A percentile compares a stretch with the other conserved stretches of the same genome.
Evolutionary conservation across 2,329 filamentous ascomycete genomes (phyloP).

Genomic region (Plenodomus lindquistii): DNA sequence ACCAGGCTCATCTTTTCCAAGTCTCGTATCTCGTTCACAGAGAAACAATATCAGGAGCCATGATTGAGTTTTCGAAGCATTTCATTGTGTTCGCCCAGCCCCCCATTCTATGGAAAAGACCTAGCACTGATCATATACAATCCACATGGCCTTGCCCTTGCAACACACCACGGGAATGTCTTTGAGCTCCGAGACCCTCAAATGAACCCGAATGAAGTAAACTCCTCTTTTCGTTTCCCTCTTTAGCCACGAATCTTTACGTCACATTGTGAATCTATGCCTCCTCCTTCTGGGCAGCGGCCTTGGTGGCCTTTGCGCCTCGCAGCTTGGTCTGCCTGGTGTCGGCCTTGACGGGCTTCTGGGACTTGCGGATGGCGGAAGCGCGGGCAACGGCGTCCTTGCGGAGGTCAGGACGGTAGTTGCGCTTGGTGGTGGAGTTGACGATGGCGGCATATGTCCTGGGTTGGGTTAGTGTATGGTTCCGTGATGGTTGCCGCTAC

Average conservation of each 20-base stretch:
- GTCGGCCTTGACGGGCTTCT: conserved; percentile 76
- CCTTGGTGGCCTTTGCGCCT: conserved; percentile 76
- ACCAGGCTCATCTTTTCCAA: too few relatives aligned
- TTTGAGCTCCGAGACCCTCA: background rate
- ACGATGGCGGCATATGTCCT: conserved; percentile 88
- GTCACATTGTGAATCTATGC: conserved; percentile 33
- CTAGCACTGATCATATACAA: background rate
- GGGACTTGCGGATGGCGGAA: conserved; percentile 79
- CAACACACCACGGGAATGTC: background rate
- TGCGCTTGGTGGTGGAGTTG: conserved; percentile 77
- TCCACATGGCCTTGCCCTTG: background rate
- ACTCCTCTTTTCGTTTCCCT: background rate
- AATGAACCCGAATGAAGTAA: background rate
- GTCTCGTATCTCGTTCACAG: too few relatives aligned
- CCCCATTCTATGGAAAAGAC: background rate
- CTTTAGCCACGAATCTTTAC: background rate
- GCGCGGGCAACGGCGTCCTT: conserved; percentile 78
- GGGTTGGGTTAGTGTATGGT: conserved; percentile 4
- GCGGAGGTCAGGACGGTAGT: conserved; percentile 69
- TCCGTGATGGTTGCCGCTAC: background rate
- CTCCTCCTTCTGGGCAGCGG: conserved; percentile 54
- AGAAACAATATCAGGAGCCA: background rate
- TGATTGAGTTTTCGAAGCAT: background rate
- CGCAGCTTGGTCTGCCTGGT: conserved; percentile 71
- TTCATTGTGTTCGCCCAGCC: background rate